Conservation (phyloP, 139 green algal genomes). For the Auxenochlorella pyrenoidosa region DNA sequence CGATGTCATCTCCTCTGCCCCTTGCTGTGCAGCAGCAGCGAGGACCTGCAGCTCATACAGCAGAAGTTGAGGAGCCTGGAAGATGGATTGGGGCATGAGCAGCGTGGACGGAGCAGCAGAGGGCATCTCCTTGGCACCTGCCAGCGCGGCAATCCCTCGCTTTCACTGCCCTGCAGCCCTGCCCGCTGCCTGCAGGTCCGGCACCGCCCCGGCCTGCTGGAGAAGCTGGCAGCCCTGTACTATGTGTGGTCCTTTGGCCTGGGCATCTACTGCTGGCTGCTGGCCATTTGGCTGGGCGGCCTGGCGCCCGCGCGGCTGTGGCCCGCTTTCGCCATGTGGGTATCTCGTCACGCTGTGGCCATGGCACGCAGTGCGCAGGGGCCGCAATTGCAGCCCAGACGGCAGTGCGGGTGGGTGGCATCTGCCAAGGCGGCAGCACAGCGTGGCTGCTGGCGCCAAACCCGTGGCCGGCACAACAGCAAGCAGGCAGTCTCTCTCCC, state of each 20-base stretch:
- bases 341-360: background rate
- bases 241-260: constrained; percentile 17
- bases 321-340: background rate
- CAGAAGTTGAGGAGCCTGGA: background rate
- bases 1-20: background rate
- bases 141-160: too few species aligned
- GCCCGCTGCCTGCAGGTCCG: background rate
- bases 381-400: too few species aligned
- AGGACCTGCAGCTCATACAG: constrained; percentile 31
- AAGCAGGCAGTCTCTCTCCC: background rate
- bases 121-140: background rate
- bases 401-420: too few species aligned
- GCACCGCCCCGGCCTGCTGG: background rate
- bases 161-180: background rate
- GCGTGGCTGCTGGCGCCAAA: too few species aligned
- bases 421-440: too few species aligned
- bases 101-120: background rate
- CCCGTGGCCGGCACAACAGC: too few species aligned
- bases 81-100: background rate
- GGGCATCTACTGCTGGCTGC: constrained; percentile 21
- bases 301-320: background rate
- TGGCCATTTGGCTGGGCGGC: background rate
- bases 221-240: constrained; percentile 19
- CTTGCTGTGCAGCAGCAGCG: background rate
- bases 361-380: background rate